Conservation (phyloP, 805 yeast genomes). For the Huiozyma naganishii region DNA sequence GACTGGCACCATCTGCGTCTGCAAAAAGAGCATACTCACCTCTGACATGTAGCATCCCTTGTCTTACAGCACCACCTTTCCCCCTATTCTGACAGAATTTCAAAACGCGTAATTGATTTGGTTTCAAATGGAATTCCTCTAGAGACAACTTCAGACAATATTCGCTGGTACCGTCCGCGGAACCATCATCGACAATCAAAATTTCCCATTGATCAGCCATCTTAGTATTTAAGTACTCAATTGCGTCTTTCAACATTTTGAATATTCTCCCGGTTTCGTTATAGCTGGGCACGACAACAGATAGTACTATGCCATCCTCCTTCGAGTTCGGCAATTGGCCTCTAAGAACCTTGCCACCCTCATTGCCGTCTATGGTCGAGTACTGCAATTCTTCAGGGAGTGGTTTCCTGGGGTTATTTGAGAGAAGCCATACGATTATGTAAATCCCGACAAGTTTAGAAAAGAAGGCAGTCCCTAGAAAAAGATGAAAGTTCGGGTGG, state of each 20-base stretch:
- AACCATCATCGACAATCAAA: conserved; percentile 85
- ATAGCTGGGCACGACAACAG: conserved; percentile 88
- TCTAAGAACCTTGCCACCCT: conserved; percentile 18
- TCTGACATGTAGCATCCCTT: conserved; percentile 67
- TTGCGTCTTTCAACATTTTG: conserved; percentile 60
- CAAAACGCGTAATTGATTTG: conserved; percentile 62
- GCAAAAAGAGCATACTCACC: conserved; percentile 79
- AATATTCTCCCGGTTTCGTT: conserved; percentile 72
- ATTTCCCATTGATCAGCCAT: conserved; percentile 44
- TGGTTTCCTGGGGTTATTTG: conserved; percentile 56
- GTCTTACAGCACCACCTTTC: conserved; percentile 94
- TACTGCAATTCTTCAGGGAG: conserved; percentile 43
- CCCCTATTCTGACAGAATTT: conserved; percentile 71
- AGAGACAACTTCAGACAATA: conserved; percentile 54
- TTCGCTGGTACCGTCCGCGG: conserved; percentile 66
- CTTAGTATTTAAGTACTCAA: conserved; percentile 37
- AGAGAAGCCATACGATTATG: conserved; percentile 34
- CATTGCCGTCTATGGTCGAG: conserved; percentile 35
- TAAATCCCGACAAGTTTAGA: conserved; percentile 25
- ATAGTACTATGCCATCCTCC: conserved; percentile 39
- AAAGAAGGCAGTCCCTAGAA: conserved; percentile 2
- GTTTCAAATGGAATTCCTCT: conserved; percentile 34
- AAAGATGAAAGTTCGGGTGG: conserved; percentile 2
- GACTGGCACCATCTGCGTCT: conserved; percentile 95
- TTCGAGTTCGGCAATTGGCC: conserved; percentile 18